Base-by-base conservation (phyloP, 331 rosid species). In the Malus hybrid region DNA sequence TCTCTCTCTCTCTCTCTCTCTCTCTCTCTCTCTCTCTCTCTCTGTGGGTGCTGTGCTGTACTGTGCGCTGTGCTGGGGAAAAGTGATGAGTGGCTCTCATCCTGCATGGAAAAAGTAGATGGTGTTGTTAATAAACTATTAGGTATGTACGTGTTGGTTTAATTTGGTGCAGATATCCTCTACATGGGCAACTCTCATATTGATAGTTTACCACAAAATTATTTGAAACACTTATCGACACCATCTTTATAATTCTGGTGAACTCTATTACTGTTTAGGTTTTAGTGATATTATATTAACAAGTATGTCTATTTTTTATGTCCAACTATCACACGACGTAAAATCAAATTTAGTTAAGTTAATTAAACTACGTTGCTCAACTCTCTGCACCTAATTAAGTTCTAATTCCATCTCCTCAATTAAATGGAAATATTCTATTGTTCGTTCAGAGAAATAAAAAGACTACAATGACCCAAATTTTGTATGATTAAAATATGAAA, bases 61-160 rank as follows among this genome's bases (percentile, higher is more conserved):
- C 10, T 36, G 44, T 33, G 2, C 39, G 48, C 48, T 10, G 48
- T 78, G 82, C 79, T 75, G 72, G 80, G 60, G 75, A 68, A 80
- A 78, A 57, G 6, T 13, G 13, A 12, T 58, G 68, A 48, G 82
- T 78, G 88, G 83, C 79, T 72, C 77, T 79, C 58, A 78, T 57
- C 66, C 67, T 83, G 89, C 89, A 88, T 82, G 90, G 81, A 82
- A 76, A 88, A 88, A 86, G 82, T 66, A 65, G n/a, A 46, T 72
- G 75, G 5, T 30, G 68, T 29, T 30, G 68, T 63, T 16, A 14
- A 42, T 10, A 3, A 42, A 10, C 4, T 42, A 10, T 10, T 30
- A n/a, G 3, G 68, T 1, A 3, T 39, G 77, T 44, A 42, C 68
- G 61, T 72, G 56, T 9, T 72, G 11, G 56, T 42, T 78, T 33